These are phyloP conservation scores for Mycena sanguinolenta DNA, from an alignment of 768 basidiomycete species.

Conservation along the genomic window DNA sequence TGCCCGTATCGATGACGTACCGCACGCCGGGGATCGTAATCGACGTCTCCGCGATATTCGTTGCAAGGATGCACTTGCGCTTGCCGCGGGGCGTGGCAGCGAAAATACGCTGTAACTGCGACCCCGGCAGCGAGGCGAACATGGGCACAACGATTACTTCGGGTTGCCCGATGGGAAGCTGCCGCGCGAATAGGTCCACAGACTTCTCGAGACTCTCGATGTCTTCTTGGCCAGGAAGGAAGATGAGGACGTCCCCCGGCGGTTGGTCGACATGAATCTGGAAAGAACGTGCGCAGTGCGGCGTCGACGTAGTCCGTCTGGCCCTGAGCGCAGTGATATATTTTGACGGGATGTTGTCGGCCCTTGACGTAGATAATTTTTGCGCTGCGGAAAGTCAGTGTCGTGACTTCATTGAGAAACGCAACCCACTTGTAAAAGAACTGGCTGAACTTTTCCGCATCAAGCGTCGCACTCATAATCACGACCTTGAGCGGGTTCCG, in stretches of 20 bases:
- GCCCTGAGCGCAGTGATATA: conserved; percentile 81
- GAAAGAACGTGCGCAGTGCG: conserved; percentile 91
- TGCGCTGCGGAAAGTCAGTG: conserved; percentile 63
- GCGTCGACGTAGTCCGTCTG: conserved; percentile 90
- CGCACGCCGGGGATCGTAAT: conserved; percentile 97
- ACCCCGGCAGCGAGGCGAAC: conserved; percentile 87
- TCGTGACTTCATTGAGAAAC: not conserved
- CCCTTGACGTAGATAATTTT: conserved; percentile 93
- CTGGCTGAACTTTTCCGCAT: conserved; percentile 92
- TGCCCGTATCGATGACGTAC: conserved; percentile 96
- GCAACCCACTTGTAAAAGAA: conserved; percentile 85
- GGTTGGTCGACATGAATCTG: conserved; percentile 89
- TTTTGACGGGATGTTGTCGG: conserved; percentile 91
- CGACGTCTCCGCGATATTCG: conserved; percentile 98
- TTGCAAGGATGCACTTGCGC: conserved; percentile 94
- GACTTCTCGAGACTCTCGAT: conserved; percentile 90
- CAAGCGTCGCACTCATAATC: conserved; percentile 97
- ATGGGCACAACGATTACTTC: conserved; percentile 85
- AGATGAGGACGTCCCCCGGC: conserved; percentile 92
- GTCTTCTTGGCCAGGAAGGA: conserved; percentile 97
- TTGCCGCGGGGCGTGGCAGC: conserved; percentile 70
- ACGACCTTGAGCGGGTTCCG: conserved; percentile 87
- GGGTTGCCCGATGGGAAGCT: conserved; percentile 67
- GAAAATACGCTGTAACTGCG: conserved; percentile 87
- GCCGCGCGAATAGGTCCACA: conserved; percentile 75